Evolutionary conservation across 306 rosid genomes (phyloP), one percentile per base, ranked within the genome.

Genomic region (Begonia loranthoides): DNA sequence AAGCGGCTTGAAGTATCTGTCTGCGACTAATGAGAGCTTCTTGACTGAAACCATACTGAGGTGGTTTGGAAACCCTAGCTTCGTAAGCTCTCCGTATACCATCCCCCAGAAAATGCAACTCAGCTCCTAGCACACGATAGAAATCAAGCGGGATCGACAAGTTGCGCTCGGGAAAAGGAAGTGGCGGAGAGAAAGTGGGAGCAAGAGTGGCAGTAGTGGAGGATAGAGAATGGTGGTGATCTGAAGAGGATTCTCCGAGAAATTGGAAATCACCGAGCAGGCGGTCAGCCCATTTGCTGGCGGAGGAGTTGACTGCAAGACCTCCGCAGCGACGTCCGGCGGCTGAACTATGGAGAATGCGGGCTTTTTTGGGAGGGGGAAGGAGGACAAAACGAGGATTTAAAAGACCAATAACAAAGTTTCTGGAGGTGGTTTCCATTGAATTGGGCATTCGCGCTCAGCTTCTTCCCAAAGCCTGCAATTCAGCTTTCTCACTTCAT

Each of bases 231-330:
- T 44, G 48, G 49, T 67, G 52, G 43, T 63, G 53, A 54, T 73
- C 66, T 14, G 83, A 61, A 5, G 86, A 51, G 64, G 76, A 63
- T 38, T 86, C 99, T 45, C 80, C 84, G 70, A 75, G 68, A 76
- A 90, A 86, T 41, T 90, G 93, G 61, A 90, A 90, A 49, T 90
- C 99, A 55, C 92, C 74, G 16, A 90, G 80, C 52, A 90, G 85
- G 12, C 94, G 95, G 12, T 90, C 95, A 9, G 99, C 94, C 99
- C 95, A 86, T 76, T 75, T 82, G 66, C 86, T 82, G 74, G 97
- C 87, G 64, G 78, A 76, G 72, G 65, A 72, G 9, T 59, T 54
- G 57, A 66, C 56, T 22, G 75, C 12, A 1, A 54, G 13, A 28
- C 58, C 16, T 44, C 58, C 63, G 15, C 59, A 44, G 12, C 59